phyloP scores from a whole-genome alignment of 1,284 basidiomycete genomes.

The Tylopilus sp. region DNA sequence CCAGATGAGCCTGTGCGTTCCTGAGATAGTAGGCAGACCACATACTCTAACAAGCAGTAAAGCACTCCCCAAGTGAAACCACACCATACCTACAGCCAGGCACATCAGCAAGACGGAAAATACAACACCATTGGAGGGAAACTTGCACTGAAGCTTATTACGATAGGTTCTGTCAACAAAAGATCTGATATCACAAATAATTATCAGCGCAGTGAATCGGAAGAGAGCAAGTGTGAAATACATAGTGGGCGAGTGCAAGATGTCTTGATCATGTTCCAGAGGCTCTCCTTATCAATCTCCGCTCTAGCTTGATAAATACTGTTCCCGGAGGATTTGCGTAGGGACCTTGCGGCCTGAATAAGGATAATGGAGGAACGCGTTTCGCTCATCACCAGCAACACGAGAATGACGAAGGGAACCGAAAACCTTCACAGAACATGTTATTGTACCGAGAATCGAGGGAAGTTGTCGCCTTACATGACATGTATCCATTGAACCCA shows the following conservation, averaged over 20 bases:
- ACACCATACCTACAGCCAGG: slow-evolving; percentile 56
- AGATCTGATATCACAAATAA: slow-evolving; percentile 40
- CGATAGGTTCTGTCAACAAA: slow-evolving; percentile 72
- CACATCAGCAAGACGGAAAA: background rate
- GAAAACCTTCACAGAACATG: slow-evolving; percentile 37
- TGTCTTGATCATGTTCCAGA: slow-evolving; percentile 57
- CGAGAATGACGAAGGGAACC: slow-evolving; percentile 41
- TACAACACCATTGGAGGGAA: slow-evolving; percentile 1
- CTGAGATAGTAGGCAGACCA: background rate
- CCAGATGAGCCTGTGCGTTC: background rate
- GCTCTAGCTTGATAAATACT: slow-evolving; percentile 55
- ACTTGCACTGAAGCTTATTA: slow-evolving; percentile 66
- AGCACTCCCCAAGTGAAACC: slow-evolving; percentile 78
- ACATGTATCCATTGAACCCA: slow-evolving; percentile 66
- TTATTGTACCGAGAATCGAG: background rate
- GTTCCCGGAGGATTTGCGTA: slow-evolving; percentile 62
- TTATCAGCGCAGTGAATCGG: background rate
- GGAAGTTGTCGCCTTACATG: slow-evolving; percentile 35
- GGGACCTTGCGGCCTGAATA: slow-evolving; percentile 52
- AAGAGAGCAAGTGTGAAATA: slow-evolving; percentile 35
- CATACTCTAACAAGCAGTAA: slow-evolving; percentile 64
- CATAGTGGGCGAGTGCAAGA: slow-evolving; percentile 68
- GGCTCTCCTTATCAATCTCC: slow-evolving; percentile 57
- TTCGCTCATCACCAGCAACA: slow-evolving; percentile 54
- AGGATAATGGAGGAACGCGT: slow-evolving; percentile 64